phyloP scores from a whole-genome alignment of 2,329 filamentous ascomycete species.

The Colletotrichum eremochloae region DNA sequence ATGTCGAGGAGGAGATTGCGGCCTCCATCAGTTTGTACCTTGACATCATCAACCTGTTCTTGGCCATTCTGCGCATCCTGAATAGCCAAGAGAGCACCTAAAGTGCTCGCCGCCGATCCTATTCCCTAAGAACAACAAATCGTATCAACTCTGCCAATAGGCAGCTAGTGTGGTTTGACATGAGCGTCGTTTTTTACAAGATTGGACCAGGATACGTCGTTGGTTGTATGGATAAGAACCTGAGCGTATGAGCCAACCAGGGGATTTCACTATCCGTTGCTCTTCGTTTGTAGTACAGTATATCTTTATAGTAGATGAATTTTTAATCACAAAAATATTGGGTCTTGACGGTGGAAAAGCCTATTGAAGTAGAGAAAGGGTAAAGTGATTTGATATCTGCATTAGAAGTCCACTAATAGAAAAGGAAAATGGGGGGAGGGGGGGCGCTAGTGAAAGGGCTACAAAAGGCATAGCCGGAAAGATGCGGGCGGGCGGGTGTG shows the following conservation, averaged over 20 bases:
- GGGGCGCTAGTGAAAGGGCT: slow-evolving; percentile 46
- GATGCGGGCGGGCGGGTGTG: slow-evolving; percentile 33
- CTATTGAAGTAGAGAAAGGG: slow-evolving; percentile 28
- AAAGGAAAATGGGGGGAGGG: slow-evolving; percentile 54
- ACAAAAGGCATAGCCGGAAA: slow-evolving; percentile 42
- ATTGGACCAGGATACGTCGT: background rate
- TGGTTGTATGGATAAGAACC: background rate
- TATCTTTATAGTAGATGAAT: slow-evolving; percentile 1
- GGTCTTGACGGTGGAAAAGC: background rate
- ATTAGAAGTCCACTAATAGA: slow-evolving; percentile 74
- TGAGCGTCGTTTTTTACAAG: background rate
- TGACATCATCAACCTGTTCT: slow-evolving; percentile 96
- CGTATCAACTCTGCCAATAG: background rate
- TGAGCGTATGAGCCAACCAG: background rate
- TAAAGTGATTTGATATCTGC: slow-evolving; percentile 69
- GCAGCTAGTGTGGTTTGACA: background rate
- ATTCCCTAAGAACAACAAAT: background rate
- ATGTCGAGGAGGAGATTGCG: slow-evolving; percentile 98
- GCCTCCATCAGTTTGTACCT: slow-evolving; percentile 95
- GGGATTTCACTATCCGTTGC: background rate
- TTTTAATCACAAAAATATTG: background rate
- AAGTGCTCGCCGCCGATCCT: background rate
- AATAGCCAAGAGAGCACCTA: slow-evolving; percentile 98
- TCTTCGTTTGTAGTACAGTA: background rate
- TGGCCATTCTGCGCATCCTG: slow-evolving; percentile 93